Conservation (phyloP, 169 alveolate species). For the Perkinsus olseni region DNA sequence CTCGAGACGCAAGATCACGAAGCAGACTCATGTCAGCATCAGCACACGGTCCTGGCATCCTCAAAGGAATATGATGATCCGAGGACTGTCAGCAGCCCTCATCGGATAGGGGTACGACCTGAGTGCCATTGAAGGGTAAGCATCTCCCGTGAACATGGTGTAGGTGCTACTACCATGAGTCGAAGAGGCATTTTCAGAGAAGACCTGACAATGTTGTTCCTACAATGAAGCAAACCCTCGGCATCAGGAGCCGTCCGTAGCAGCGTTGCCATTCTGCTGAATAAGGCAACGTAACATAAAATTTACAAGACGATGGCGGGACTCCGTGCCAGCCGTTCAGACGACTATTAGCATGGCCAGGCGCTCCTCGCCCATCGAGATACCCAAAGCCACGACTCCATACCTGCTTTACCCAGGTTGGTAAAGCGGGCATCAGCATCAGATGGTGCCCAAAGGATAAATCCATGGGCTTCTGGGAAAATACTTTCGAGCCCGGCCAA, state of each 20-base stretch:
- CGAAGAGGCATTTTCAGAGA: neutral
- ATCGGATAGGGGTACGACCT: neutral
- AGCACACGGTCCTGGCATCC: neutral
- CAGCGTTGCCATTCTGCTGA: neutral
- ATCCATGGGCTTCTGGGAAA: neutral
- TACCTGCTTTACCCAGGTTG: neutral
- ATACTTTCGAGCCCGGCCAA: neutral
- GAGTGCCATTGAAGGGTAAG: neutral
- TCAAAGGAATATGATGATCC: neutral
- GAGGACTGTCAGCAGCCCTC: neutral
- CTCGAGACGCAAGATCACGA: neutral
- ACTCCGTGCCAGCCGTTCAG: neutral
- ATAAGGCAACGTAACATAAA: neutral
- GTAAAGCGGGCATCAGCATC: neutral
- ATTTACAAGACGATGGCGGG: neutral
- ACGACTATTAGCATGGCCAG: neutral
- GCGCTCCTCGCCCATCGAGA: neutral
- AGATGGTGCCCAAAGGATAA: neutral
- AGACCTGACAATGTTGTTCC: neutral
- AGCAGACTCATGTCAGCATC: neutral
- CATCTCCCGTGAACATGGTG: neutral
- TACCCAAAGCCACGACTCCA: neutral
- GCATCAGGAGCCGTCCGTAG: neutral
- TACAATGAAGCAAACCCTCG: neutral
- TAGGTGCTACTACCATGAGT: neutral